Base-by-base conservation (phyloP, 2,329 filamentous ascomycete genomes). In the Phoma sp. region DNA sequence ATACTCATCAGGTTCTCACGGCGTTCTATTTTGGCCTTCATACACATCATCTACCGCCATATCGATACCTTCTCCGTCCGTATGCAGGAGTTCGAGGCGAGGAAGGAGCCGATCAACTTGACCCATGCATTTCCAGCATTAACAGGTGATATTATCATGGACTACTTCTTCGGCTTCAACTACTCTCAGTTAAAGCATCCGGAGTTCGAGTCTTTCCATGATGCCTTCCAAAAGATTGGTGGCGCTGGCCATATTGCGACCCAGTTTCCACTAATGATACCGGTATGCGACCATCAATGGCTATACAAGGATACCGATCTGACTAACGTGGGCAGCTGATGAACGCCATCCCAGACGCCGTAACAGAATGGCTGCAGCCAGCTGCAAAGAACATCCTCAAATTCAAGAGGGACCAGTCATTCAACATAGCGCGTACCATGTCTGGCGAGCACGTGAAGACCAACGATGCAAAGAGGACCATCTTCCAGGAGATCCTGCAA, bases 101-200 rank as follows among this genome's bases (percentile, higher is more conserved):
- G 64, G 37, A 68, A 71, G 43, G 65, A 70, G 54, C 66, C 69
- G 3, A 36, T 72, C 41, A 72, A 70, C 43, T 50, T 73, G 25
- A 61, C 59, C 10, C 51, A 65, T 50, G 66, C 74, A 0, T 78
- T 76, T 44, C 75, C 71, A 22, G 77, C 76, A 18, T 68, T 77
- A 40, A 76, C 76, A 2, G 78, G 77, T 29, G 79, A 81, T 29
- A 73, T 80, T 39, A 78, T 81, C 58, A 78, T 77, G 55, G 70
- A 77, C 47, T 80, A 79, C 53, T 72, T 71, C 57, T 72, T 72
- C 41, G 70, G 71, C 10, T 70, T 73, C 61, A 71, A 72, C 52
- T 68, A 71, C 32, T 58, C 47, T 10, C 69, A 71, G 41, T 63
- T 72, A 49, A 68, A 70, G 54, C 55, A 71, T 25, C 67, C 70